Evolutionary conservation across 768 basidiomycete species (phyloP), one percentile per base, ranked within the genome.

Genomic region (Boletus subparvulus): DNA sequence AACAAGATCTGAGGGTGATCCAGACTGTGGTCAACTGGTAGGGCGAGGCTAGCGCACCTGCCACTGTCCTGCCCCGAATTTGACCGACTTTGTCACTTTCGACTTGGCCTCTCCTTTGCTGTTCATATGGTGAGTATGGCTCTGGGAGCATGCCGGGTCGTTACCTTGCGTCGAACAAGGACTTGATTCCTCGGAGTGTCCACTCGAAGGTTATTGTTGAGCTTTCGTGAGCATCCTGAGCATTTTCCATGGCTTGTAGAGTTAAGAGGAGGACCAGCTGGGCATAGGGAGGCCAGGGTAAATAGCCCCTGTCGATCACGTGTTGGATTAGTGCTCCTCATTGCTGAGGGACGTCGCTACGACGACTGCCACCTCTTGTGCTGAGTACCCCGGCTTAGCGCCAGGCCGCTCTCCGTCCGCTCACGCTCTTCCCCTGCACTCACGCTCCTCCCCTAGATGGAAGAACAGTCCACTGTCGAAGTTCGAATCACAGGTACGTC

Each of bases 51-150:
- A 1, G 47, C 60, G 24, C 60, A 87, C 87, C 76, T 87, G 88
- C 88, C 88, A 90, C 49, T 80, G 76, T 12, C 86, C 89, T n/a
- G 77, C 83, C 14, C 90, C 91, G 59, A 93, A 93, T 66, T 80
- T 82, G 50, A 80, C 76, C 4, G 88, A 91, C 71, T 88, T 91
- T 24, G 83, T 89, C 17, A 84, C 85, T 61, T 88, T 89, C 3
- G 87, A 89, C 69, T 91, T 92, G 19, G 78, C 69, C 26, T 90
- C 88, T n/a, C 90, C 88, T 64, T 85, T 86, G 56, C 82, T 83
- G 58, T 43, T 51, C 42, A 30, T 37, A 33, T 14, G 10, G 45
- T 55, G 17, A 56, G 52, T 1, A 17, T 9, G 16, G 4, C 10
- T 8, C 17, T 21, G 10, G 13, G 26, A 28, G n/a, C 2, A 6